phyloP scores from a whole-genome alignment of 1,284 basidiomycete genomes.

The Fistulina hepatica region DNA sequence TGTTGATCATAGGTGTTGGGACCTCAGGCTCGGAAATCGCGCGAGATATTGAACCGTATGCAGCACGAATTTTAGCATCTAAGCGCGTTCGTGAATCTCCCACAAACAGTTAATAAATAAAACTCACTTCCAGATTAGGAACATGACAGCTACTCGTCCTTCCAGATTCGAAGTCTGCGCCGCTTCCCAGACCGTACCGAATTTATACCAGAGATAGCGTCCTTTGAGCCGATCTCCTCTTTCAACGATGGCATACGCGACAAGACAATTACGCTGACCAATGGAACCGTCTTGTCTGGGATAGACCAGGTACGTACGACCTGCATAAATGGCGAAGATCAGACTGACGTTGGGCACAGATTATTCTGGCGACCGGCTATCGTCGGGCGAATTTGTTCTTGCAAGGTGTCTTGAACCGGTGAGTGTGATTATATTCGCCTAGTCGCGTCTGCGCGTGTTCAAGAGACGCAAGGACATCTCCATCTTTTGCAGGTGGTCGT shows the following conservation, averaged over 20 bases:
- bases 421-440: too few species aligned
- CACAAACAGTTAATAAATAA: background rate
- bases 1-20: conserved; percentile 15
- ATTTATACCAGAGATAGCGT: conserved; percentile 15
- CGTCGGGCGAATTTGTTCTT: conserved; percentile 14
- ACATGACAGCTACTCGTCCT: conserved; percentile 11
- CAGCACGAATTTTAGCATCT: conserved; percentile 11
- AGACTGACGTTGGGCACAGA: conserved; percentile 7
- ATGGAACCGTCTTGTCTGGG: conserved; percentile 14
- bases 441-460: too few species aligned
- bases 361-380: conserved; percentile 18
- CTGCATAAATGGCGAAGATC: too few species aligned
- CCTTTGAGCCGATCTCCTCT: conserved; percentile 10
- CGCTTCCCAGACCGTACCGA: conserved; percentile 14
- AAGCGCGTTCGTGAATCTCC: conserved; percentile 11
- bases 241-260: conserved; percentile 13
- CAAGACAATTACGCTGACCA: conserved; percentile 12
- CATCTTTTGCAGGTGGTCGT: background rate
- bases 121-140: background rate
- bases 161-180: conserved; percentile 13
- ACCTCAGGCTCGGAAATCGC: conserved; percentile 19
- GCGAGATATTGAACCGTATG: conserved; percentile 15
- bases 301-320: conserved; percentile 15
- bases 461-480: too few species aligned
- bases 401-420: too few species aligned